Evolutionary conservation across 2,329 filamentous ascomycete genomes (phyloP), one percentile per base, ranked within the genome.

Genomic region (Pseudogymnoascus sp.): DNA sequence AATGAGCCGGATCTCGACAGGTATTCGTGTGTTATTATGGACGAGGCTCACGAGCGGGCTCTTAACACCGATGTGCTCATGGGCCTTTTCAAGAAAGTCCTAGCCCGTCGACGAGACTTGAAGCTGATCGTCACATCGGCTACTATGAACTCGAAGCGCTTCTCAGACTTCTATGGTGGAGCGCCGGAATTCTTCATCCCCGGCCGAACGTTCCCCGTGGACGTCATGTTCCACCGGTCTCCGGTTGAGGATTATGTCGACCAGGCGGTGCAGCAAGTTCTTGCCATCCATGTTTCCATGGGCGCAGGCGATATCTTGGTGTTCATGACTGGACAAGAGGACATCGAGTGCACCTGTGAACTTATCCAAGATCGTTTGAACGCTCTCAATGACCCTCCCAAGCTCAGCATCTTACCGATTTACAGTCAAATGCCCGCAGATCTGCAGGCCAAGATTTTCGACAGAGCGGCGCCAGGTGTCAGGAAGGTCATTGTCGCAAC

Each of bases 391-490:
- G 92, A 99, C 70, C 93, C 94, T 0, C 92, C 94, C 1, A 93
- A 96, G 73, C 84, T 99, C 64, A 93, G 90, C 73, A 96, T 99
- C 62, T 77, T 99, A 28, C 95, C 95, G 0, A 97, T 99, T 63
- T 99, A 99, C 84, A 97, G 92, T 81, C 94, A 99, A 75, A 97
- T 99, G 94, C 95, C 94, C 2, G 94, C 94, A 35, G 95, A 99
- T 74, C 79, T 99, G 37, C 95, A 99, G 75, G 91, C 94, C 65
- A 97, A 95, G 76, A 99, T 99, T 67, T 99, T 99, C 70, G 93
- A 99, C 72, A 86, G 88, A 67, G 94, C 95, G 2, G 81, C 90
- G 2, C 89, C 92, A 0, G 94, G 94, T 1, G 92, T 96, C 4
- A 87, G 94, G 64, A 99, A 99, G 74, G 95, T 96, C 70, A 96